Conservation (phyloP, 2,329 filamentous ascomycete species). For the Cylindrodendrum hubeiense region DNA sequence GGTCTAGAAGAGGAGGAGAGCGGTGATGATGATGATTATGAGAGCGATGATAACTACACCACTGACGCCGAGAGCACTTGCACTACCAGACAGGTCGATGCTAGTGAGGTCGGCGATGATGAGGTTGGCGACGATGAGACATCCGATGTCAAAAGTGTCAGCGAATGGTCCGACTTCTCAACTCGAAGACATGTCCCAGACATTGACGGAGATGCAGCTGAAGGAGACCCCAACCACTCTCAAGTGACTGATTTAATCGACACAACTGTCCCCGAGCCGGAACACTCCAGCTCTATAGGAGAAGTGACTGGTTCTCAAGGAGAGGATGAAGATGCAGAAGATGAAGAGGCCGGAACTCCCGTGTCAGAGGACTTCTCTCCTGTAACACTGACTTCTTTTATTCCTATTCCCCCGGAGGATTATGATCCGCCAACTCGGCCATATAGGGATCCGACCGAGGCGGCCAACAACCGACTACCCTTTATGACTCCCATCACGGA, state of each 20-base stretch:
- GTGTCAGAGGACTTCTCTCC: conserved; percentile 56
- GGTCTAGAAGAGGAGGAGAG: conserved; percentile 53
- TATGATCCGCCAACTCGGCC: conserved; percentile 84
- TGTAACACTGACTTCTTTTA: conserved; percentile 74
- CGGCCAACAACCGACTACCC: conserved; percentile 90
- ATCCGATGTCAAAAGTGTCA: conserved; percentile 73
- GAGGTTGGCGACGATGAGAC: conserved; percentile 64
- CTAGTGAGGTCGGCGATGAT: conserved; percentile 60
- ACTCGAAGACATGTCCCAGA: conserved; percentile 77
- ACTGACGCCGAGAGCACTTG: conserved; percentile 87
- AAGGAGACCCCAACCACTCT: conserved; percentile 51
- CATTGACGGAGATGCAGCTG: conserved; percentile 49
- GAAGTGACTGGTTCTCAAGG: conserved; percentile 19
- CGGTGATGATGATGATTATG: conserved; percentile 76
- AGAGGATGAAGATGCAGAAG: conserved; percentile 47
- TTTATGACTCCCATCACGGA: conserved; percentile 99
- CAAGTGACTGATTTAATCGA: conserved; percentile 56
- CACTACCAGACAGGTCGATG: conserved; percentile 76
- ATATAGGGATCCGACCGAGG: conserved; percentile 82
- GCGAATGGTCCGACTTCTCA: conserved; percentile 92
- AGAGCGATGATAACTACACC: conserved; percentile 82
- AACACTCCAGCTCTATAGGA: conserved; percentile 36
- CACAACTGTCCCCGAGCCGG: conserved; percentile 42
- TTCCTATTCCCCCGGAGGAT: conserved; percentile 87
- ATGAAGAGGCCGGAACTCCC: conserved; percentile 59